Percentiles rank a stretch among this genome's conserved stretches.
These are phyloP conservation scores for Babesia bovis DNA, from an alignment of 169 alveolate species.

Conservation along the genomic window DNA sequence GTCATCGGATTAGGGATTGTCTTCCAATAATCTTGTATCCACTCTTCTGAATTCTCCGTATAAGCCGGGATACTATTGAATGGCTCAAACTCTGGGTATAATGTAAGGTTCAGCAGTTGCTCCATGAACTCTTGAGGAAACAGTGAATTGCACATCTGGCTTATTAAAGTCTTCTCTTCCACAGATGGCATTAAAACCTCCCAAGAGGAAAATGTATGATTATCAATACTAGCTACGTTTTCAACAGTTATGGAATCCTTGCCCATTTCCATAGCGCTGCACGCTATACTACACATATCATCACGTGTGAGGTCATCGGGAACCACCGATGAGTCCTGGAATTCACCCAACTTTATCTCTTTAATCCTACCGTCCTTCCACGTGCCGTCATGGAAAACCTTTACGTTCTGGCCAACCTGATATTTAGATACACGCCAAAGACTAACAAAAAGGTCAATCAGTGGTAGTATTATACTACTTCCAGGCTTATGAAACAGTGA, in stretches of 20 bases:
- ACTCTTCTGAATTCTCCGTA: conserved; percentile 51
- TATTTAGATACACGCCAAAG: conserved; percentile 19
- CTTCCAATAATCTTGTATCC: conserved; percentile 68
- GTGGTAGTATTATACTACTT: background rate
- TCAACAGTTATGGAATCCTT: conserved; percentile 21
- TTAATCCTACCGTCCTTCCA: conserved; percentile 15
- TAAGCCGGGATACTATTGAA: conserved; percentile 20
- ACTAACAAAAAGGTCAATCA: conserved; percentile 16
- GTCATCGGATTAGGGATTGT: conserved; percentile 66
- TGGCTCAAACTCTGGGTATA: conserved; percentile 14
- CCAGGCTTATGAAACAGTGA: conserved; percentile 16
- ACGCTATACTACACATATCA: conserved; percentile 2
- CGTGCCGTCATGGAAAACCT: background rate
- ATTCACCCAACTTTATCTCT: background rate
- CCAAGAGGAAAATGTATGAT: conserved; percentile 27
- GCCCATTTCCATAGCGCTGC: conserved; percentile 19
- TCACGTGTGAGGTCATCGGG: conserved; percentile 3
- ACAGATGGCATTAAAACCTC: background rate
- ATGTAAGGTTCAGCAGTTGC: conserved; percentile 23
- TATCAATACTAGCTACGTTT: background rate
- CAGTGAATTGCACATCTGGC: background rate
- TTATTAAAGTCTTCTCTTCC: conserved; percentile 4
- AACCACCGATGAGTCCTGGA: background rate
- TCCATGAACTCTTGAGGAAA: conserved; percentile 33
- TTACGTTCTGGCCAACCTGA: background rate